Conservation (phyloP, 2,329 filamentous ascomycete genomes). For the Ascochyta pisi region DNA sequence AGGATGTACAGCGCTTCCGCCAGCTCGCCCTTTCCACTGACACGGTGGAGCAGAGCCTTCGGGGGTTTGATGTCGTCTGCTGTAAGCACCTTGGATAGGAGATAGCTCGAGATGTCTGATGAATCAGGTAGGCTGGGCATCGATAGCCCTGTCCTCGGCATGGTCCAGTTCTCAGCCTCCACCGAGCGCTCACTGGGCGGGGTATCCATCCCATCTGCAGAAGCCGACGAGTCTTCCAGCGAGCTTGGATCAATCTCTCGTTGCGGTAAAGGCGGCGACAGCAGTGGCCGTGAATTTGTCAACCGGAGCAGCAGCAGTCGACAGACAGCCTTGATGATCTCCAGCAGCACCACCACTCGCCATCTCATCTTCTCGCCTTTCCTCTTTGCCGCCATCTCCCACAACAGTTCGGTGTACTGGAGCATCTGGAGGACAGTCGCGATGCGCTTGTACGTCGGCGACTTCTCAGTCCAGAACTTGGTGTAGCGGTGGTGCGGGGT, state of each 20-base stretch:
- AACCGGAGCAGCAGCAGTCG: slow-evolving; percentile 79
- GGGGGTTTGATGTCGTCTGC: slow-evolving; percentile 97
- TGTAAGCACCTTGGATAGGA: slow-evolving; percentile 88
- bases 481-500: slow-evolving; percentile 69
- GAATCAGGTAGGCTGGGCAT: slow-evolving; percentile 83
- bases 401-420: slow-evolving; percentile 93
- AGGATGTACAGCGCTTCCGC: slow-evolving; percentile 94
- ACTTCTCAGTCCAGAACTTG: slow-evolving; percentile 67
- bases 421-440: slow-evolving; percentile 87
- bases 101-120: slow-evolving; percentile 83
- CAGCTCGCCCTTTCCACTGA: slow-evolving; percentile 75
- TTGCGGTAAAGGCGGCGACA: slow-evolving; percentile 85
- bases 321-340: slow-evolving; percentile 86
- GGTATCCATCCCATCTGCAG: slow-evolving; percentile 56
- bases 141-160: slow-evolving; percentile 91
- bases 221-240: slow-evolving; percentile 58
- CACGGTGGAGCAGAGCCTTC: slow-evolving; percentile 80
- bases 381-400: slow-evolving; percentile 95
- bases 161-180: slow-evolving; percentile 70
- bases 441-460: slow-evolving; percentile 77
- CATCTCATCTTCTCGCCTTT: slow-evolving; percentile 81
- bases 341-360: slow-evolving; percentile 84
- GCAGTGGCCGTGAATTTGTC: slow-evolving; percentile 80
- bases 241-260: slow-evolving; percentile 76
- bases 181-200: slow-evolving; percentile 50